phyloP scores from a whole-genome alignment of 108 stramenopile genomes.

The Cyclostephanos tholiformis region DNA sequence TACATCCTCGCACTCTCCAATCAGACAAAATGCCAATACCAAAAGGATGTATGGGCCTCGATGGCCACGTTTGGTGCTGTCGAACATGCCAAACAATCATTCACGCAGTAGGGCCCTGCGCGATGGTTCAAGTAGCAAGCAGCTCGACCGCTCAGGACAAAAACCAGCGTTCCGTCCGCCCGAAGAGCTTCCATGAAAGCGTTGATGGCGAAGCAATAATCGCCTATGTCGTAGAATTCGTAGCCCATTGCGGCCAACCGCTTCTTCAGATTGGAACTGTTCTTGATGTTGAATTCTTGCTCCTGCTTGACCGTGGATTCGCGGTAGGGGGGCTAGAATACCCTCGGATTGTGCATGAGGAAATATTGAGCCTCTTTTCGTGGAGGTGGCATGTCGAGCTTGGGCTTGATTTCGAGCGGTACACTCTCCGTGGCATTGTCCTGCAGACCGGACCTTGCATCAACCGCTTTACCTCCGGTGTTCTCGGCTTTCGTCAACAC shows the following conservation, averaged over 20 bases:
- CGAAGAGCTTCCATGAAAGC: constrained; percentile 56
- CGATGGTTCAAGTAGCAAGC: constrained; percentile 44
- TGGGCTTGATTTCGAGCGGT: too few species aligned
- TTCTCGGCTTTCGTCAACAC: background rate
- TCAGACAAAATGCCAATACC: constrained; percentile 46
- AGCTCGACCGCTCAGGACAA: constrained; percentile 27
- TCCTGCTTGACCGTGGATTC: constrained; percentile 58
- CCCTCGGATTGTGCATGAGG: constrained; percentile 57
- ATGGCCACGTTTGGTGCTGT: constrained; percentile 2
- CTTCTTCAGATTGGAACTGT: constrained; percentile 50
- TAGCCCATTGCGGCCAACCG: constrained; percentile 60
- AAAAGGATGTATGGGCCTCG: constrained; percentile 10
- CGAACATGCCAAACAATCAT: constrained; percentile 34
- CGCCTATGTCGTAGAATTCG: constrained; percentile 50
- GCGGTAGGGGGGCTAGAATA: constrained; percentile 67
- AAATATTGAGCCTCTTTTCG: constrained; percentile 19
- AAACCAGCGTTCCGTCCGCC: constrained; percentile 35
- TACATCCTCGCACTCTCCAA: constrained; percentile 18
- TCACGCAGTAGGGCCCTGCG: constrained; percentile 25
- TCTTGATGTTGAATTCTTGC: constrained; percentile 64
- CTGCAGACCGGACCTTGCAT: background rate
- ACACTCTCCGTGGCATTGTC: background rate
- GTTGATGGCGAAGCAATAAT: constrained; percentile 50
- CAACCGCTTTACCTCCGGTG: background rate
- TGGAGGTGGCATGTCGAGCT: constrained; percentile 41